A percentile compares a stretch with the other conserved stretches of the same genome.
These are phyloP conservation scores for Macrophomina pseudophaseolina DNA, from an alignment of 2,329 filamentous ascomycete genomes.

Conservation along the genomic window DNA sequence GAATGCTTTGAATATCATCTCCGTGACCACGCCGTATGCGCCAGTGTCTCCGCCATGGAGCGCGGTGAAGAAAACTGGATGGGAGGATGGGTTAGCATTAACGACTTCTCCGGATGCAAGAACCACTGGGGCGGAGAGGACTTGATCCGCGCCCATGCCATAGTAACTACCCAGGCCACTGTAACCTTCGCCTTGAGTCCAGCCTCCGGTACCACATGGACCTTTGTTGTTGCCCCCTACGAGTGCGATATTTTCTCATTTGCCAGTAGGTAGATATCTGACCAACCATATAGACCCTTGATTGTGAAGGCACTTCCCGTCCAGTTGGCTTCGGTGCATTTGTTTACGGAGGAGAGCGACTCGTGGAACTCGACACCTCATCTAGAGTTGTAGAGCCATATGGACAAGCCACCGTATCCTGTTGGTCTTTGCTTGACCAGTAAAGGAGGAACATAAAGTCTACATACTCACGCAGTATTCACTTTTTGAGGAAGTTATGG, in stretches of 20 bases:
- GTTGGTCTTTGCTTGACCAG: slow-evolving; percentile 39
- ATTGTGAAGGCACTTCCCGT: slow-evolving; percentile 35
- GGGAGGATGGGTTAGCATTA: slow-evolving; percentile 36
- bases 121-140: slow-evolving; percentile 39
- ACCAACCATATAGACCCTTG: slow-evolving; percentile 38
- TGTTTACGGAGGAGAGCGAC: neutral
- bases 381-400: slow-evolving; percentile 45
- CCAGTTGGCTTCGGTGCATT: slow-evolving; percentile 28
- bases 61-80: slow-evolving; percentile 44
- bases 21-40: slow-evolving; percentile 40
- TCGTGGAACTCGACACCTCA: slow-evolving; percentile 36
- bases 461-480: too few relatives aligned
- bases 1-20: slow-evolving; percentile 35
- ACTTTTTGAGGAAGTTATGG: slow-evolving; percentile 11
- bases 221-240: slow-evolving; percentile 34
- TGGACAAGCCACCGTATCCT: slow-evolving; percentile 39
- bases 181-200: slow-evolving; percentile 39
- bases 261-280: slow-evolving; percentile 36
- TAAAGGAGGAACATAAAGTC: neutral
- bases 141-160: slow-evolving; percentile 41
- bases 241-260: slow-evolving; percentile 32
- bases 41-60: slow-evolving; percentile 40
- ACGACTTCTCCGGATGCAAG: slow-evolving; percentile 37
- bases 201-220: slow-evolving; percentile 39
- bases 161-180: slow-evolving; percentile 11